Base-by-base conservation (phyloP, 2,329 filamentous ascomycete genomes). In the Verticillium alfalfae region DNA sequence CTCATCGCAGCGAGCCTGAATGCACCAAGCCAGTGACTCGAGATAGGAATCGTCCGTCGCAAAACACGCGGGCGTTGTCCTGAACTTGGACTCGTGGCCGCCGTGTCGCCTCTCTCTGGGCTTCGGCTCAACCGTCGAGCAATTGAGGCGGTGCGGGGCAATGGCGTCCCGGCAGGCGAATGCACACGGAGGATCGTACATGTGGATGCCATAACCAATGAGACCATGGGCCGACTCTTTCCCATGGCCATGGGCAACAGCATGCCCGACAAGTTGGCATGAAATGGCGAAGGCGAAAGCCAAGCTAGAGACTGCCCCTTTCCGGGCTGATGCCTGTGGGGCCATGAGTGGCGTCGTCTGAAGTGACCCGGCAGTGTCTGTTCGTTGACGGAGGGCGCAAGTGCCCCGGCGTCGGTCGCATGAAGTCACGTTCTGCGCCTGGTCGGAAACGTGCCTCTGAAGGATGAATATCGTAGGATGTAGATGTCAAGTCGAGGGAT, bases 151-250 rank as follows among this genome's bases (percentile, higher is more conserved):
- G 41, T 59, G 58, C n/a, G 65, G 66, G 55, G 65, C 64, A 56
- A 70, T 61, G 36, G 61, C 60, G 34, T 65, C 66, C 2, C 66
- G 66, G 56, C 71, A 72, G 15, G 68, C 66, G 55, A 68, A 73
- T 13, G 72, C 69, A 56, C 73, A 74, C 13, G 66, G 64, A 4
- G 71, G 71, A 16, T 57, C 39, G 56, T 65, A 65, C 31, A 65
- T 60, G 2, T 12, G 58, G 34, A 62, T 60, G 60, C 61, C 63
- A 56, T 60, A 62, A 26, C 64, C 64, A 49, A 66, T 64, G 34
- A 66, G 61, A 18, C 64, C 64, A 18, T 22, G 57, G 18, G 36
- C 38, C 13, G 57, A n/a, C 26, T 31, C 31, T 5, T 45, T n/a
- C 12, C 38, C 57, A 31, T 39, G 13, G 26, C 57, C 57, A 26